Percentiles rank a stretch among this genome's conserved stretches.
phyloP scores from a whole-genome alignment of 139 green algal genomes.

The Edaphochlamys debaryana region DNA sequence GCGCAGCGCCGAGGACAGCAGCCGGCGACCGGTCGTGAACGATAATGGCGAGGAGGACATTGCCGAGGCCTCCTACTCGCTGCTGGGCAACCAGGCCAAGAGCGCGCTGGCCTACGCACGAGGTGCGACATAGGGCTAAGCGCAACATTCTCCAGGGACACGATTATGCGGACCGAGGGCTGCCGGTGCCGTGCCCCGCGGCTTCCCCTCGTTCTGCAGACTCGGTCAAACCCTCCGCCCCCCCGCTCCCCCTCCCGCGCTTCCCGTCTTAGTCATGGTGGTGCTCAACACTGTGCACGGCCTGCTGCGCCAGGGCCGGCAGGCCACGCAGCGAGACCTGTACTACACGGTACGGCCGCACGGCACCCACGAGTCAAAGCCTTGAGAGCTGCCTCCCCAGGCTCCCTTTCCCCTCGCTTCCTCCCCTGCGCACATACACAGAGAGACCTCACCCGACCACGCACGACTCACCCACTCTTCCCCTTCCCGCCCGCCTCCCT shows the following conservation, averaged over 20 bases:
- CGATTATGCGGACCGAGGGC: too few relatives aligned
- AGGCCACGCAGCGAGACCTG: conserved; percentile 75
- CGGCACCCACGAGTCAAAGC: too few relatives aligned
- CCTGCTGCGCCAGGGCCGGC: conserved; percentile 53
- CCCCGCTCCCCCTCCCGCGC: neutral
- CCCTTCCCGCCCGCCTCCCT: neutral
- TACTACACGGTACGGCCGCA: conserved; percentile 66
- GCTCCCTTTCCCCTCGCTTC: neutral
- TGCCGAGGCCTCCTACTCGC: neutral
- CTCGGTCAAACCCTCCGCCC: neutral
- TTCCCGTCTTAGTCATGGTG: conserved; percentile 53
- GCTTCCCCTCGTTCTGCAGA: neutral
- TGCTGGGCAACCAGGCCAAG: neutral
- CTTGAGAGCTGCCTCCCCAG: neutral
- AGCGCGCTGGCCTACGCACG: conserved; percentile 22
- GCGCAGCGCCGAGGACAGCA: too few relatives aligned
- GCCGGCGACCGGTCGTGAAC: neutral
- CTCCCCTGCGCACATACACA: neutral
- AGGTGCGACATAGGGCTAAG: neutral
- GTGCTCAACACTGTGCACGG: conserved; percentile 69
- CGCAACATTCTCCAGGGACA: too few relatives aligned
- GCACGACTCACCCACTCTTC: too few relatives aligned
- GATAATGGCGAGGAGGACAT: neutral
- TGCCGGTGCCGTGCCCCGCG: neutral
- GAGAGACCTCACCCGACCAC: neutral